phyloP scores from a whole-genome alignment of 208 protist species.

The Lotmaria passim region DNA sequence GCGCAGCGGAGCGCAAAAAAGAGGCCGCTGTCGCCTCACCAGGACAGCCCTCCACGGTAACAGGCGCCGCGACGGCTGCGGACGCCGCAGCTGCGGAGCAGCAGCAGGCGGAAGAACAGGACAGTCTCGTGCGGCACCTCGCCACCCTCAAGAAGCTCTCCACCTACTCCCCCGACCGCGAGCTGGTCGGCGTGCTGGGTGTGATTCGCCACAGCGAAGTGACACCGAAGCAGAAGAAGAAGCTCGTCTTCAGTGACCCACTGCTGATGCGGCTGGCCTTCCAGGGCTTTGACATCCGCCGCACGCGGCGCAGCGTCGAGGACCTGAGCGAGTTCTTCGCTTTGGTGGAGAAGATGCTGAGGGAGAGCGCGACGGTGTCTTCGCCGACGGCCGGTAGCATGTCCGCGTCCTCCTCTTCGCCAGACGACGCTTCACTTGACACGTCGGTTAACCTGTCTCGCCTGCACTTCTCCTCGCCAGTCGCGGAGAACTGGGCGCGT shows the following conservation, averaged over 20 bases:
- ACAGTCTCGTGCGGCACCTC: constrained; percentile 35
- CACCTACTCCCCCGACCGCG: constrained; percentile 44
- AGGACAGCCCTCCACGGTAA: no score
- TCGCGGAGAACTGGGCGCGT: constrained; percentile 46
- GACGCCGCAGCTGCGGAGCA: background rate
- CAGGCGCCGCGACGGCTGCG: no score
- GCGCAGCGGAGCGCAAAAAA: background rate
- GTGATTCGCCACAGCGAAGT: constrained; percentile 58
- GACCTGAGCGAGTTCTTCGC: constrained; percentile 34
- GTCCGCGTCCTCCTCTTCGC: background rate
- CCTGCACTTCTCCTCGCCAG: constrained; percentile 6
- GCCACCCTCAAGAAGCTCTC: constrained; percentile 50
- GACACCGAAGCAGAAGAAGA: constrained; percentile 67
- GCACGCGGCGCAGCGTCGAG: constrained; percentile 22
- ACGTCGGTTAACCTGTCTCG: background rate
- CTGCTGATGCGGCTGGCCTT: constrained; percentile 34
- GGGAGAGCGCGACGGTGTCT: constrained; percentile 6
- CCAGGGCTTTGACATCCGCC: constrained; percentile 13
- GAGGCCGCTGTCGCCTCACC: constrained; percentile 8
- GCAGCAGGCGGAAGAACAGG: constrained; percentile 3
- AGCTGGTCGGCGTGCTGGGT: constrained; percentile 58
- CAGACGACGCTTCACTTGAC: constrained; percentile 21
- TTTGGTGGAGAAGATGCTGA: constrained; percentile 22
- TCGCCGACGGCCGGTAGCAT: background rate
- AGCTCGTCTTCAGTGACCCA: constrained; percentile 52